Percentiles rank a stretch among this genome's conserved stretches.
Evolutionary conservation across 2,329 filamentous ascomycete genomes (phyloP).

Genomic region (Didymella pinodella): DNA sequence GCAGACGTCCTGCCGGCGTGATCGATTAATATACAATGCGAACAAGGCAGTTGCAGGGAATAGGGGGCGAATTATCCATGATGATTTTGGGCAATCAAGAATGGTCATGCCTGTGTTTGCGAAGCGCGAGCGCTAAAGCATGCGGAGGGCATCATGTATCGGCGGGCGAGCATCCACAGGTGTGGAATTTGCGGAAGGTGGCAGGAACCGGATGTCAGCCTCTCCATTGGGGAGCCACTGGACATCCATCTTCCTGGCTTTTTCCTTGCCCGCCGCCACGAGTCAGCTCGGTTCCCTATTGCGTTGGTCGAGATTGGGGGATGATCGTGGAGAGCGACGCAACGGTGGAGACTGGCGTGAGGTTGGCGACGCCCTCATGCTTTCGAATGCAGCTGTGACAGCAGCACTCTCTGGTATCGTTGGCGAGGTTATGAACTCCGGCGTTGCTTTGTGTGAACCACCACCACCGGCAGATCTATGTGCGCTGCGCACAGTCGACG

Average conservation of each 20-base stretch:
- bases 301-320: constrained; percentile 28
- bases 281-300: constrained; percentile 43
- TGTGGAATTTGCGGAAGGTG: constrained; percentile 35
- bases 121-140: background rate
- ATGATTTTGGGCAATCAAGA: background rate
- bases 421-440: constrained; percentile 33
- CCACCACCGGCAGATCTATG: constrained; percentile 39
- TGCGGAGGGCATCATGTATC: constrained; percentile 19
- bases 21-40: constrained; percentile 5
- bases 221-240: constrained; percentile 47
- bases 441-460: constrained; percentile 40
- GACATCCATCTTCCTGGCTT: constrained; percentile 47
- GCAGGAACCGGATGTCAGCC: constrained; percentile 45
- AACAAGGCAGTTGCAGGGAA: background rate
- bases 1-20: too few species aligned
- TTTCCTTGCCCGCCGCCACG: constrained; percentile 43
- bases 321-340: constrained; percentile 36
- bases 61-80: background rate
- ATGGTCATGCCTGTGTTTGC: background rate
- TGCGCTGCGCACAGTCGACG: constrained; percentile 43
- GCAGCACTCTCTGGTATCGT: constrained; percentile 44
- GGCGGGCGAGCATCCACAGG: constrained; percentile 22
- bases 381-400: constrained; percentile 37
- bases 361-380: constrained; percentile 39
- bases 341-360: constrained; percentile 44